These are phyloP conservation scores for Leucosporidium scottii DNA, from an alignment of 768 basidiomycete genomes.

Conservation along the genomic window DNA sequence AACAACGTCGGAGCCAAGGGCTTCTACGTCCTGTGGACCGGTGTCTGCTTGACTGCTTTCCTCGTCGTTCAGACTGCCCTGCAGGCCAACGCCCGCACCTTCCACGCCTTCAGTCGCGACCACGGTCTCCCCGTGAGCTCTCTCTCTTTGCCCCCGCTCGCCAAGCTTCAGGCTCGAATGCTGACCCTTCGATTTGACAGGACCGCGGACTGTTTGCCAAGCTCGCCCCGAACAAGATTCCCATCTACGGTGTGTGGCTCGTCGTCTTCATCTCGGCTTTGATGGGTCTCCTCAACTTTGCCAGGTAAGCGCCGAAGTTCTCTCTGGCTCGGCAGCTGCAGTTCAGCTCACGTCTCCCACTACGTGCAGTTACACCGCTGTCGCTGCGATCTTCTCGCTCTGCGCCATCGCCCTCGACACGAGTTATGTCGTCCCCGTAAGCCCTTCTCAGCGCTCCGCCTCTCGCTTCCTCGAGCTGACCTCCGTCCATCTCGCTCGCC, in stretches of 20 bases:
- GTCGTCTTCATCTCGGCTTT: constrained; percentile 32
- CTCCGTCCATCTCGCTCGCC: constrained; percentile 22
- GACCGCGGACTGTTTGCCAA: constrained; percentile 71
- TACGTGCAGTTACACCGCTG: constrained; percentile 20
- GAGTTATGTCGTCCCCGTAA: background rate
- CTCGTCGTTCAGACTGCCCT: constrained; percentile 54
- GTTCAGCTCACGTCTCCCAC: background rate
- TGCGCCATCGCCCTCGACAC: constrained; percentile 31
- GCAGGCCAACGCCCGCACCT: constrained; percentile 71
- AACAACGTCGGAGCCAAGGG: constrained; percentile 63
- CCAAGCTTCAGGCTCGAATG: constrained; percentile 2
- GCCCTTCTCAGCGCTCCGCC: background rate
- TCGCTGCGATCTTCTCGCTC: constrained; percentile 34
- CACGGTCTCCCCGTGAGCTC: constrained; percentile 45
- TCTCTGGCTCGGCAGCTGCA: background rate
- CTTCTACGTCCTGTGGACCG: constrained; percentile 65
- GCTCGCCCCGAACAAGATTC: constrained; percentile 62
- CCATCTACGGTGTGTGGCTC: constrained; percentile 42
- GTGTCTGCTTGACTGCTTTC: constrained; percentile 68
- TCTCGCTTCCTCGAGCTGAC: background rate
- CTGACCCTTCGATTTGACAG: constrained; percentile 52
- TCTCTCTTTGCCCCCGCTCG: too few relatives aligned
- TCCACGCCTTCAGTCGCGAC: constrained; percentile 79
- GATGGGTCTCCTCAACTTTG: constrained; percentile 29
- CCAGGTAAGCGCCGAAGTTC: background rate